These are phyloP conservation scores for Yueomyces sinensis DNA, from an alignment of 805 yeast genomes.

Conservation along the genomic window DNA sequence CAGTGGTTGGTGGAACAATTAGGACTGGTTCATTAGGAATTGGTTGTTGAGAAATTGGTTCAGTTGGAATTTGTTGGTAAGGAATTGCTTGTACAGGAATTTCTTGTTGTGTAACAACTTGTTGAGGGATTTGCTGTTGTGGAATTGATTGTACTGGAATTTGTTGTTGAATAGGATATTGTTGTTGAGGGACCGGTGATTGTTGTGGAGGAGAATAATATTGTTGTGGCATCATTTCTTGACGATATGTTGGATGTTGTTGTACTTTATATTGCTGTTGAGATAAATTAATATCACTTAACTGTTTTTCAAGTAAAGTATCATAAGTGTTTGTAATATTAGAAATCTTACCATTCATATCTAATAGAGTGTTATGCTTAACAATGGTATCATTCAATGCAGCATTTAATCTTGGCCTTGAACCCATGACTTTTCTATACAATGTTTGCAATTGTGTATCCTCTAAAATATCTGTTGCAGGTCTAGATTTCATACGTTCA, in stretches of 20 bases:
- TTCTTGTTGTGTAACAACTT: slow-evolving; percentile 1
- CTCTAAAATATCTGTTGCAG: slow-evolving; percentile 27
- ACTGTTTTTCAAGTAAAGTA: slow-evolving; percentile 48
- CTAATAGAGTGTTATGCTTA: slow-evolving; percentile 53
- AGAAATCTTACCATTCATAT: slow-evolving; percentile 65
- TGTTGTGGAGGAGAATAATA: slow-evolving; percentile 3
- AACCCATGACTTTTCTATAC: slow-evolving; percentile 42
- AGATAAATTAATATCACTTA: slow-evolving; percentile 26
- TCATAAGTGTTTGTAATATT: slow-evolving; percentile 70
- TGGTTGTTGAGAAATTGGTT: neutral
- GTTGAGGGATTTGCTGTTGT: slow-evolving; percentile 1
- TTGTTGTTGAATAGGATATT: neutral
- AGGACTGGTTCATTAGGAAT: neutral
- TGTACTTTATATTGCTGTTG: slow-evolving; percentile 20
- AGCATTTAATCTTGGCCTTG: slow-evolving; percentile 58
- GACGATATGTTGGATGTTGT: slow-evolving; percentile 12
- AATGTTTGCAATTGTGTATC: slow-evolving; percentile 25
- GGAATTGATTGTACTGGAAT: neutral
- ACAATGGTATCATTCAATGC: slow-evolving; percentile 44
- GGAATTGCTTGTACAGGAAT: slow-evolving; percentile 1
- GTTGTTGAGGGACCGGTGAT: slow-evolving; percentile 2
- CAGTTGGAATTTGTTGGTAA: slow-evolving; percentile 1
- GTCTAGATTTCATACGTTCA: slow-evolving; percentile 36
- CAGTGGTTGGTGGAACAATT: neutral
- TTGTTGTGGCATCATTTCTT: slow-evolving; percentile 2